phyloP scores from a whole-genome alignment of 1,284 basidiomycete genomes.

The Sphagnurus paluster region DNA sequence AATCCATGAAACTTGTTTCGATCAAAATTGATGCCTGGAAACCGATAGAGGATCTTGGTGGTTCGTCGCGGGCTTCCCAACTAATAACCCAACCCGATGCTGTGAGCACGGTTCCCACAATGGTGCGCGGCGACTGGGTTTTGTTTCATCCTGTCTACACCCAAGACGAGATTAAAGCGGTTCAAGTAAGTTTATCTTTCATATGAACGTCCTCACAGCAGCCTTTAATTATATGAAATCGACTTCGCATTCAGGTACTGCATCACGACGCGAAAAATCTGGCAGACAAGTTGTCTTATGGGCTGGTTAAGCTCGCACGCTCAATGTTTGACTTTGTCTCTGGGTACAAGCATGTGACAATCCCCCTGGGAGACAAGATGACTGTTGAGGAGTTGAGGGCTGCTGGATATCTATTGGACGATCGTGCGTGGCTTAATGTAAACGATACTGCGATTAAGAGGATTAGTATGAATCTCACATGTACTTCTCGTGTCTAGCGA shows the following conservation, averaged over 20 bases:
- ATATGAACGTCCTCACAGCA: not conserved
- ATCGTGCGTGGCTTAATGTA: constrained; percentile 77
- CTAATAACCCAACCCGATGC: constrained; percentile 25
- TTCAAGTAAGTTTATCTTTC: constrained; percentile 52
- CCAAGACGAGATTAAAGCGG: constrained; percentile 74
- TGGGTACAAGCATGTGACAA: constrained; percentile 75
- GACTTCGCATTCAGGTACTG: constrained; percentile 60
- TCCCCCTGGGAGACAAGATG: constrained; percentile 63
- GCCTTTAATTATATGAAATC: not conserved
- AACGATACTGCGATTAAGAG: constrained; percentile 28
- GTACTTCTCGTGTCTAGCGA: constrained; percentile 59
- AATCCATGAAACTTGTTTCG: not conserved
- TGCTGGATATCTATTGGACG: constrained; percentile 71
- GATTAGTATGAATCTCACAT: not conserved
- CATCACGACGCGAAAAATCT: constrained; percentile 66
- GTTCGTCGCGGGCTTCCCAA: constrained; percentile 3
- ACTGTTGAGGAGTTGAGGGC: constrained; percentile 70
- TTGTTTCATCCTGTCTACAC: constrained; percentile 84
- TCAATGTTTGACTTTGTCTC: constrained; percentile 75
- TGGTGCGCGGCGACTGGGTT: constrained; percentile 76
- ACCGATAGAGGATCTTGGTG: constrained; percentile 15
- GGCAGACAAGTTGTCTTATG: constrained; percentile 71
- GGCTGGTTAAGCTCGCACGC: constrained; percentile 61
- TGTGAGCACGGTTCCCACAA: constrained; percentile 29
- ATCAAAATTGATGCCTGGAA: constrained; percentile 4